Conservation (phyloP, 2,329 filamentous ascomycete species). For the Capronia americana region DNA sequence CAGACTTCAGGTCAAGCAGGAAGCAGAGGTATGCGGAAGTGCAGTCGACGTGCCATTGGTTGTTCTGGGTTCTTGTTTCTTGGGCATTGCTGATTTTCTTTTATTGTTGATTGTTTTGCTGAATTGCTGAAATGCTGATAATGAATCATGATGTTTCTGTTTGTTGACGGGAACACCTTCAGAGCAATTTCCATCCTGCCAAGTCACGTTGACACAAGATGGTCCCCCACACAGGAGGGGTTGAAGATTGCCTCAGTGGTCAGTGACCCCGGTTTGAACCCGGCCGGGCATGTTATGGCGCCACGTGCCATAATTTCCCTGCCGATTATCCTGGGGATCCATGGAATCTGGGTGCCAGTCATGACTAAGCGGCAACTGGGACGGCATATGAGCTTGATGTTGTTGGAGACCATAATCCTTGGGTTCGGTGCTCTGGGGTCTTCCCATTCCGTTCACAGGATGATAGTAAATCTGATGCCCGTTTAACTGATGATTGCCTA, state of each 20-base stretch:
- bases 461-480: constrained; percentile 63
- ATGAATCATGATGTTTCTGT: not conserved
- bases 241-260: not conserved
- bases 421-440: constrained; percentile 77
- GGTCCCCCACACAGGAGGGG: not conserved
- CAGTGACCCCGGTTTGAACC: not conserved
- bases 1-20: constrained; percentile 9
- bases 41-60: not conserved
- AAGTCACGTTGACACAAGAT: not conserved
- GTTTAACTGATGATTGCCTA: not conserved
- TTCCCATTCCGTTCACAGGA: constrained; percentile 69
- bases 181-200: not conserved
- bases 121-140: not conserved
- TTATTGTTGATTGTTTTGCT: not conserved
- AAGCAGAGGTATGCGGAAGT: not conserved
- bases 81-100: not conserved
- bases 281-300: constrained; percentile 31
- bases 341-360: constrained; percentile 37
- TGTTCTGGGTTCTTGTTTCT: not conserved
- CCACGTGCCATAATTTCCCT: constrained; percentile 26
- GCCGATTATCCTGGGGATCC: constrained; percentile 35
- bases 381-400: constrained; percentile 33
- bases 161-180: not conserved
- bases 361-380: constrained; percentile 32
- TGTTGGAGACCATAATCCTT: constrained; percentile 69